Evolutionary conservation across 2,329 filamentous ascomycete genomes (phyloP).

Genomic region (Ophiostoma sp.): DNA sequence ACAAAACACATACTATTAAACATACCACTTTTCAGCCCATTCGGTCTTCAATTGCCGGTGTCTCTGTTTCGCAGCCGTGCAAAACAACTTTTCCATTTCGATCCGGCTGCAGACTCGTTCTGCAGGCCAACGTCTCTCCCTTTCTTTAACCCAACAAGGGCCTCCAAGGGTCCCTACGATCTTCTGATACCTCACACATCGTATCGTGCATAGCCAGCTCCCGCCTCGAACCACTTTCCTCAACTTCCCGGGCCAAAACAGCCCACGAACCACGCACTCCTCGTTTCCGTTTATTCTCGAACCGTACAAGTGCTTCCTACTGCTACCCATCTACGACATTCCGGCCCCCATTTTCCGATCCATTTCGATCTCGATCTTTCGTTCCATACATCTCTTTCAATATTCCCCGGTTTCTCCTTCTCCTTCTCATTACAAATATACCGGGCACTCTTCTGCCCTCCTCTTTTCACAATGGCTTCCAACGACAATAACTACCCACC

Average conservation of each 20-base stretch:
- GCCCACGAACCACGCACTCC: not conserved
- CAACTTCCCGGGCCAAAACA: not conserved
- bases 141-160: not conserved
- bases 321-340: not conserved
- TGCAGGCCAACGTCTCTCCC: conserved; percentile 17
- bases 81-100: not conserved
- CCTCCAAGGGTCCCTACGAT: not conserved
- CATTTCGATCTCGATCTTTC: conserved; percentile 13
- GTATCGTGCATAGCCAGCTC: not conserved
- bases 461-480: conserved; percentile 27
- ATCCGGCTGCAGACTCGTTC: conserved; percentile 24
- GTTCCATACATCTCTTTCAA: not conserved
- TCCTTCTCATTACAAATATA: not conserved
- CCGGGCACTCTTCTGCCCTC: not conserved
- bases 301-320: not conserved
- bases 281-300: conserved; percentile 13
- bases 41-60: not conserved
- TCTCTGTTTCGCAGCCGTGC: not conserved
- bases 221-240: conserved; percentile 11
- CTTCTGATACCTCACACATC: not conserved
- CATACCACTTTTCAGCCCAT: conserved; percentile 15
- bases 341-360: not conserved
- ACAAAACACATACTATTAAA: conserved; percentile 5
- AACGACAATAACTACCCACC: conserved; percentile 27
- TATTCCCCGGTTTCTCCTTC: not conserved